Evolutionary conservation across 805 yeast species (phyloP), one percentile per base, ranked within the genome.

Genomic region (Cyberlindnera misumaiensis): DNA sequence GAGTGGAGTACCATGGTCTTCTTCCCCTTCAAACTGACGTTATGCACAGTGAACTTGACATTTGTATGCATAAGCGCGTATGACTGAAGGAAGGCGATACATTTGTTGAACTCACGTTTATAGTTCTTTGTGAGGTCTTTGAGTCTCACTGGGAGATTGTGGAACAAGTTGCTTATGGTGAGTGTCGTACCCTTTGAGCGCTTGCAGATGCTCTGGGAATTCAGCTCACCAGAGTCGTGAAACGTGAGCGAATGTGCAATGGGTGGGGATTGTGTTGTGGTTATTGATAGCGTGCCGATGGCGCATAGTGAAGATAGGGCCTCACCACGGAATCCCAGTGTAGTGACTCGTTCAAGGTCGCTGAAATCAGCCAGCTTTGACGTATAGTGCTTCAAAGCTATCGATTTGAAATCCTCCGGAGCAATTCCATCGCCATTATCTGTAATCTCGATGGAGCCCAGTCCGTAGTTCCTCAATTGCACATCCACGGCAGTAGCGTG

Each of bases 321-420:
- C 56, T 84, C 93, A 20, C 94, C 94, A 58, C 94, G 67, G 51
- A 84, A 84, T 0, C 94, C 94, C 24, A 81, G 60, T 0, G 89
- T 78, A 4, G 50, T 46, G 4, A 82, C 74, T 4, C 48, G 48
- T 5, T 58, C 49, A 28, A 83, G 60, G 45, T 77, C 84, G 25
- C 77, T 76, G 53, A 80, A 83, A 2, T 52, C 48, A 0, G 58
- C 36, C 10, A 84, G 58, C 49, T 84, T 84, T 0, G 90, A 83
- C 0, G 94, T 84, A 49, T 73, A 69, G 49, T 81, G 79, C 45
- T 79, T 78, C 39, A 71, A 46, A 30, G 87, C 83, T 2, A 84
- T 53, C 8, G 58, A 52, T 6, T 59, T 69, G 49, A 70, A 77
- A 47, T 83, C 86, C 0, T 61, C 59, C 5, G 62, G 59, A 1